Evolutionary conservation across 2,329 filamentous ascomycete genomes (phyloP), one percentile per base, ranked within the genome.

Genomic region (Aspergillus awamori): DNA sequence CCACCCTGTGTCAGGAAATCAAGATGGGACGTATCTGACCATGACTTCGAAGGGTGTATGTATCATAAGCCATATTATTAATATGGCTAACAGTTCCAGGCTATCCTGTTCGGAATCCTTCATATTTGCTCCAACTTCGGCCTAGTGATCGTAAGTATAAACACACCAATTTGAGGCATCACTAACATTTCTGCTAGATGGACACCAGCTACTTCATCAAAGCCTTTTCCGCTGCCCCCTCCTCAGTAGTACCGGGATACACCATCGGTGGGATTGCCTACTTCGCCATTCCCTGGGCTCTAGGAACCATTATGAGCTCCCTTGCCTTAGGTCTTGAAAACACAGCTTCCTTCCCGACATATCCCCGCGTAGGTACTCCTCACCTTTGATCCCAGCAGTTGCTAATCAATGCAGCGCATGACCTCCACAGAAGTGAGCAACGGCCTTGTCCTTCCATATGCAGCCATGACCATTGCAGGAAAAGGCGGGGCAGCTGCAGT

Each of bases 201-300:
- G 83, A 82, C 58, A 84, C 82, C 1, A 80, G 80, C 26, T 84
- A 83, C 69, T 84, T 83, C 53, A 79, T 81, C 63, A 84, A 85
- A 61, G 81, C 82, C 0, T 84, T 85, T 64, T 80, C 81, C 0
- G 82, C 77, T 3, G 77, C 74, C 0, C 80, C 77, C 0, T 72
- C 78, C 1, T 79, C 82, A 0, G 82, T 82, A 0, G 82, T 84
- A 0, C 82, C 82, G 0, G 83, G 83, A 0, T 85, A 85, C 60
- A 76, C 79, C 3, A 71, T 84, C 11, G 83, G 83, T 0, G 83
- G 82, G 0, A 79, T 85, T 13, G 78, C 81, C 0, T 86, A 83
- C 60, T 86, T 86, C 54, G 79, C 81, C 0, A 83, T 86, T 10
- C 83, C 84, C 0, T 85, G 82, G 82, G 79, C 78, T 1, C 72